These are phyloP conservation scores for Psilocybe cubensis DNA, from an alignment of 768 basidiomycete species.

Conservation along the genomic window DNA sequence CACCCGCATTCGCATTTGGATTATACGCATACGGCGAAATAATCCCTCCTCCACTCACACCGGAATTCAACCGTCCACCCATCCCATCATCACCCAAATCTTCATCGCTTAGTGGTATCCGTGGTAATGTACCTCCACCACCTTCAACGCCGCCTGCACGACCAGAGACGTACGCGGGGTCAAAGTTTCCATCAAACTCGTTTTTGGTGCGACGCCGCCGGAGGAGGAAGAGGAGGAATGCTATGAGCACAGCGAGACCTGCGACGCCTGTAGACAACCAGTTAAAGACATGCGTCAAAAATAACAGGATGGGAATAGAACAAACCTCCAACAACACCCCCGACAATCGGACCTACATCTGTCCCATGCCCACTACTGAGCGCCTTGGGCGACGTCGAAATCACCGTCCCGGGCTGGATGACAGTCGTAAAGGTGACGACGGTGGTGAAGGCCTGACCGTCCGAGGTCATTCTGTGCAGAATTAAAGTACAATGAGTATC, in stretches of 20 bases:
- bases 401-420: slow-evolving; percentile 13
- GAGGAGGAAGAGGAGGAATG: slow-evolving; percentile 22
- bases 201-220: slow-evolving; percentile 22
- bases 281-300: neutral
- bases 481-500: neutral
- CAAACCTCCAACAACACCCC: slow-evolving; percentile 30
- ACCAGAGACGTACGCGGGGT: slow-evolving; percentile 23
- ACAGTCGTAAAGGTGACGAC: slow-evolving; percentile 20
- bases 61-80: slow-evolving; percentile 24
- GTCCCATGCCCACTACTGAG: neutral
- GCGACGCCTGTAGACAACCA: slow-evolving; percentile 15
- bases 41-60: slow-evolving; percentile 26
- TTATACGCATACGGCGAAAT: slow-evolving; percentile 27
- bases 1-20: slow-evolving; percentile 1
- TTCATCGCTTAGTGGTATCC: slow-evolving; percentile 20
- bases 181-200: slow-evolving; percentile 34
- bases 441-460: slow-evolving; percentile 23
- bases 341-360: slow-evolving; percentile 26
- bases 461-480: slow-evolving; percentile 17
- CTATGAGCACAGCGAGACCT: slow-evolving; percentile 14
- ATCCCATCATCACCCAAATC: slow-evolving; percentile 31
- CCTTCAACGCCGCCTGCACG: slow-evolving; percentile 9
- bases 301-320: neutral
- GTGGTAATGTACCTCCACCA: slow-evolving; percentile 20
- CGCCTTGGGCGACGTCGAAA: slow-evolving; percentile 9